Conservation (phyloP, 805 yeast genomes). For the Candida corydali region DNA sequence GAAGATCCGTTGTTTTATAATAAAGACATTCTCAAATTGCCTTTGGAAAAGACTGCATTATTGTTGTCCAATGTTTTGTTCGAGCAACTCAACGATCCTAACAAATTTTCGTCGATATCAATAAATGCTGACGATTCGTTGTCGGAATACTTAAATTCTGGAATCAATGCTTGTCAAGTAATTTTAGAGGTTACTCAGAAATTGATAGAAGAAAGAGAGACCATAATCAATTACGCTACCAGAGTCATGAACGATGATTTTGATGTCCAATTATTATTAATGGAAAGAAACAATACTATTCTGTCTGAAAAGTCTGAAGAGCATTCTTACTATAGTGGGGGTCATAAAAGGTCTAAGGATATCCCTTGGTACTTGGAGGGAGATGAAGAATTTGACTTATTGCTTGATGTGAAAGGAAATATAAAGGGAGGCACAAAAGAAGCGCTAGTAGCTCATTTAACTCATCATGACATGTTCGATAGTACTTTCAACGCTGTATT, state of each 20-base stretch:
- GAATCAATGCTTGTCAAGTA: constrained; percentile 30
- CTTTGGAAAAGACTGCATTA: constrained; percentile 48
- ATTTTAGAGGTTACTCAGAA: constrained; percentile 45
- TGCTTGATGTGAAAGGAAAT: constrained; percentile 63
- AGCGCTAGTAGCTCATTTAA: constrained; percentile 75
- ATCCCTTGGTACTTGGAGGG: constrained; percentile 71
- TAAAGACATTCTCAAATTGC: constrained; percentile 32
- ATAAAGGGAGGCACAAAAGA: constrained; percentile 80
- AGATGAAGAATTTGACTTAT: constrained; percentile 53
- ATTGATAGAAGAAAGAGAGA: constrained; percentile 66
- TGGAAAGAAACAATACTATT: constrained; percentile 40
- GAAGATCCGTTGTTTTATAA: constrained; percentile 45
- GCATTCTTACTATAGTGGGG: constrained; percentile 26
- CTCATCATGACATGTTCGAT: constrained; percentile 65
- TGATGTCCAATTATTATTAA: constrained; percentile 53
- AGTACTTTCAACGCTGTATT: constrained; percentile 64
- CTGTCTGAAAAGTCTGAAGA: constrained; percentile 36
- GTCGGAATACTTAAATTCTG: constrained; percentile 33
- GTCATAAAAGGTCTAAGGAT: constrained; percentile 35
- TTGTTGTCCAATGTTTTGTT: constrained; percentile 44
- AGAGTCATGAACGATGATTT: constrained; percentile 74
- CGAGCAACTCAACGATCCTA: constrained; percentile 34
- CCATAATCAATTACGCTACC: constrained; percentile 67
- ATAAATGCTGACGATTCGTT: constrained; percentile 38
- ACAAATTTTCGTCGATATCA: constrained; percentile 29